phyloP scores from a whole-genome alignment of 371 early-diverging fungal genomes.

The Gilbertella persicaria region DNA sequence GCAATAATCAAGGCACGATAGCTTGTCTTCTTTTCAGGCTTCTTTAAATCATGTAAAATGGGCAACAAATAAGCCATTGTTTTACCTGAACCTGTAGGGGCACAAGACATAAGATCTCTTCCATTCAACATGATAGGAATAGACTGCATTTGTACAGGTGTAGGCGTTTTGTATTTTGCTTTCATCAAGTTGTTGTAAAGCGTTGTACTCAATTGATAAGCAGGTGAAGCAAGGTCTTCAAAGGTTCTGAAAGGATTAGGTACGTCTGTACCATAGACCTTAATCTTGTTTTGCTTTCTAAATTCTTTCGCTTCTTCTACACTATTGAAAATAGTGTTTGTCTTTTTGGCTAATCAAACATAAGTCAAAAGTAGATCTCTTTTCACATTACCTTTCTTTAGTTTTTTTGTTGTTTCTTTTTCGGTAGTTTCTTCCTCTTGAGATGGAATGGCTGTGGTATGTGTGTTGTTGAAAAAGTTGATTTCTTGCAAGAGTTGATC shows the following conservation, averaged over 20 bases:
- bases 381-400: conserved; percentile 3
- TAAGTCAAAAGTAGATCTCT: neutral
- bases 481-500: conserved; percentile 46
- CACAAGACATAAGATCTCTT: conserved; percentile 91
- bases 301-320: conserved; percentile 41
- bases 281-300: conserved; percentile 78
- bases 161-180: conserved; percentile 80
- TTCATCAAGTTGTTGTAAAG: conserved; percentile 67
- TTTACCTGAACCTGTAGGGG: conserved; percentile 99
- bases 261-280: conserved; percentile 83
- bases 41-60: conserved; percentile 80
- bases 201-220: conserved; percentile 69
- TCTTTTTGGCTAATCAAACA: conserved; percentile 1
- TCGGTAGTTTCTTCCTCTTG: neutral
- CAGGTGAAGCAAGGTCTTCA: conserved; percentile 67
- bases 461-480: conserved; percentile 46
- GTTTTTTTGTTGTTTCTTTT: neutral
- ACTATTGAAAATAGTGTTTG: conserved; percentile 24
- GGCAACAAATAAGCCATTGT: conserved; percentile 96
- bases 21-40: conserved; percentile 70
- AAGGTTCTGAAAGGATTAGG: conserved; percentile 86
- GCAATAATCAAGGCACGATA: conserved; percentile 91
- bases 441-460: conserved; percentile 19
- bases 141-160: conserved; percentile 96
- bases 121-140: conserved; percentile 81